Evolutionary conservation across 2,329 filamentous ascomycete genomes (phyloP), one percentile per base, ranked within the genome.

Genomic region (Penicillium sp.): DNA sequence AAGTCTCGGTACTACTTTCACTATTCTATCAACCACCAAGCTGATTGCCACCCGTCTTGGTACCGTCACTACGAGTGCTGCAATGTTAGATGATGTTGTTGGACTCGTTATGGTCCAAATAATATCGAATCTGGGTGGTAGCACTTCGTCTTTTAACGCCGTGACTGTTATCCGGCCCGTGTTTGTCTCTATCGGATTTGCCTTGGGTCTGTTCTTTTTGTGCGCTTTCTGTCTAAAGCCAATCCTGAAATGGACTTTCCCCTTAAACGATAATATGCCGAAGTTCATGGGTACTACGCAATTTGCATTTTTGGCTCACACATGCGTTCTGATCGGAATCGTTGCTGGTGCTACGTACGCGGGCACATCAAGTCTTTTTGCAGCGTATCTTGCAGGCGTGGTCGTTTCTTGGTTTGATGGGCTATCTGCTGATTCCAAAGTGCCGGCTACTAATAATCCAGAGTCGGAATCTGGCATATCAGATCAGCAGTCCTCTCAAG

Each of bases 31-130:
- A 0, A 86, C 89, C 8, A 85, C 83, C 2, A 77, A 77, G 2
- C 68, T 86, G 10, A 74, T 73, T n/a, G 66, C 73, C 1, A 84
- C 79, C 8, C 72, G 82, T 2, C 66, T 86, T 0, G 89, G 74
- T 51, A 84, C 72, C 8, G 81, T 94, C 0, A 76, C 91, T 0
- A 82, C 83, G 1, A 58, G 48, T 38, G 59, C 57, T 42, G 59
- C 59, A 24, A 61, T 60, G 52, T 42, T 60, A 13, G 53, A 54
- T 57, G 51, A 65, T 45, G 62, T 65, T 36, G 64, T 67, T 2
- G 88, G 88, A 0, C 73, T 93, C 6, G 82, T 92, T 10, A 88
- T 92, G 82, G 85, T 90, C 0, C 84, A 89, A 59, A 80, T 93
- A 42, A 86, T 94, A 21, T 82, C 86, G 0, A 85, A 85, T 44